Evolutionary conservation across 2,329 filamentous ascomycete species (phyloP).

Genomic region (Apiospora saccharicola): DNA sequence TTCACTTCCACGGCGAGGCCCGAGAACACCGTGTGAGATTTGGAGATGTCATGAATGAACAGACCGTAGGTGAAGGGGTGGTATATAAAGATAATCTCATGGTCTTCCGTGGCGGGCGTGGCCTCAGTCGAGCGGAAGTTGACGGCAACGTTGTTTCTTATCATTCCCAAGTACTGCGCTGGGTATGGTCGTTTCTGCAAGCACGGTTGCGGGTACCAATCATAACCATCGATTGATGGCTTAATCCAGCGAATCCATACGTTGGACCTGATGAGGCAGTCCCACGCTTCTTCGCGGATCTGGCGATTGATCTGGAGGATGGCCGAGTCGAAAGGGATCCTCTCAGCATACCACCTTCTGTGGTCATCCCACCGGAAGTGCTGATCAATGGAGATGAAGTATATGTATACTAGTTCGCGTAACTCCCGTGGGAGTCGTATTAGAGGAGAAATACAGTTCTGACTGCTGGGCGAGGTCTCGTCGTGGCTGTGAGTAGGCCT

Average conservation of each 20-base stretch:
- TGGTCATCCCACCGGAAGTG: neutral
- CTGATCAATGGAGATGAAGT: neutral
- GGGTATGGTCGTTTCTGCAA: fast-evolving
- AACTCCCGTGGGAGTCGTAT: neutral
- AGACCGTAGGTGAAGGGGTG: neutral
- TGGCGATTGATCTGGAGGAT: neutral
- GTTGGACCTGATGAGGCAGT: neutral
- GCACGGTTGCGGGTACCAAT: neutral
- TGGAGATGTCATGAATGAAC: neutral
- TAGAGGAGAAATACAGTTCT: neutral
- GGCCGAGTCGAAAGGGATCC: neutral
- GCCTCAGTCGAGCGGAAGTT: neutral
- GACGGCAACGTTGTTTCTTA: neutral
- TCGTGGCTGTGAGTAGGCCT: neutral
- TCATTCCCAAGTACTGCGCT: neutral
- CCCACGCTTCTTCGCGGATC: neutral
- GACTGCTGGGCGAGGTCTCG: neutral
- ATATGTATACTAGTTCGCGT: neutral
- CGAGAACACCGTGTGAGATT: fast-evolving
- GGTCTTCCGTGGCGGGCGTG: fast-evolving
- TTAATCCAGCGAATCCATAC: neutral
- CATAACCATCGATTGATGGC: fast-evolving
- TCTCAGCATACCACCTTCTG: too few species aligned
- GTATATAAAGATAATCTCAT: neutral
- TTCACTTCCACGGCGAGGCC: neutral